Evolutionary conservation across 306 rosid genomes (phyloP), one percentile per base, ranked within the genome.

Genomic region (Dryas octopetala): DNA sequence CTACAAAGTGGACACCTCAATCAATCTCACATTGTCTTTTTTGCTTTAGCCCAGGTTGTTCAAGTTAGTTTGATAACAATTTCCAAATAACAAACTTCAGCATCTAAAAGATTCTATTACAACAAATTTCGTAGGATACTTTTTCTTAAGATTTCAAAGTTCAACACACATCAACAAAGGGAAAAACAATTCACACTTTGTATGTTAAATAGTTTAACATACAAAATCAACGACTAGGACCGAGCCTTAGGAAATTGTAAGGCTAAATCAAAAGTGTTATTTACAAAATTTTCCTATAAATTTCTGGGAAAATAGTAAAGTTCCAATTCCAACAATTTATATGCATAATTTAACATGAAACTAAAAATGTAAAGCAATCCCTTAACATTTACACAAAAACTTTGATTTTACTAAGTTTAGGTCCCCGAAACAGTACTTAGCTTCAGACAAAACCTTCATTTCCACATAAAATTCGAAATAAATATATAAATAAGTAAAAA

Each of bases 1-100:
- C 98, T 93, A 84, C 50, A 17, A 79, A 45, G 43, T 23, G 5
- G 9, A 54, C 45, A 41, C 7, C 41, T n/a, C 4, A 4, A 59
- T 73, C 66, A 74, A 74, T 11, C 8, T 58, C 61, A 44, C 45
- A 61, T 12, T 7, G n/a, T 61, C 8, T 1, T 61, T 61, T 32
- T 61, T 61, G 45, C 10, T 23, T 59, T 58, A 58, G 6, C 40
- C 38, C 13, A 58, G 40, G 62, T 23, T 9, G 6, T 17, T 58
- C 38, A 58, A 58, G 32, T 54, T 8, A n/a, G 23, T 9, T 23
- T 1, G 38, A 32, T 1, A 32, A 32, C 38, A 32, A 32, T 32
- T 32, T 1, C 3, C 38, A 32, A 32, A 32, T 58, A 58, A 23
- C 40, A 23, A 58, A 23, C 5, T 58, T 23, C 40, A 1, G 23